A percentile compares a stretch with the other conserved stretches of the same genome.
Evolutionary conservation across 2,329 filamentous ascomycete species (phyloP).

Genomic region (Pseudogymnoascus sp.): DNA sequence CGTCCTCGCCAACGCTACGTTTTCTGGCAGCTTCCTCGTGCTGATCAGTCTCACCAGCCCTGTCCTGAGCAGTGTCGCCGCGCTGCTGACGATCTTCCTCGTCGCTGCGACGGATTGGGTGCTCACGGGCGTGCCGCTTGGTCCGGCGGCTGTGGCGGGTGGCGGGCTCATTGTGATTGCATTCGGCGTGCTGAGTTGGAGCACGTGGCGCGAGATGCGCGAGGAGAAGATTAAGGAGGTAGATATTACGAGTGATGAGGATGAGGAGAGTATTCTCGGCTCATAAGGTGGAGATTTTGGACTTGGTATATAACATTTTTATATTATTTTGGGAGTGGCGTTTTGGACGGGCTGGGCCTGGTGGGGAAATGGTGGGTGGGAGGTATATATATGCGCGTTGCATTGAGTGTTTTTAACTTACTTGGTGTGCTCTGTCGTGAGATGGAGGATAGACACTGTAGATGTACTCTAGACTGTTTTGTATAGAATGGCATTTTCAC

Average conservation of each 20-base stretch:
- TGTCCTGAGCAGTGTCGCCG: constrained; percentile 85
- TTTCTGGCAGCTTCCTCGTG: constrained; percentile 87
- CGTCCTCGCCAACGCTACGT: constrained; percentile 79
- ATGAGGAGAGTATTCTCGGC: constrained; percentile 18
- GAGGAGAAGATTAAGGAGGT: constrained; percentile 60
- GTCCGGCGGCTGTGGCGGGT: constrained; percentile 67
- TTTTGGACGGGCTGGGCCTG: neutral
- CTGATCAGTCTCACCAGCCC: constrained; percentile 89
- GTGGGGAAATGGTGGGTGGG: neutral
- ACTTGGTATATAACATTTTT: neutral
- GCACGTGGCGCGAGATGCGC: constrained; percentile 86
- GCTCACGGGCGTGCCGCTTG: constrained; percentile 68
- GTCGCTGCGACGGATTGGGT: constrained; percentile 89
- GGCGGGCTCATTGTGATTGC: constrained; percentile 80
- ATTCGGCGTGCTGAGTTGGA: constrained; percentile 81
- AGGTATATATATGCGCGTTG: neutral
- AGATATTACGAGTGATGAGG: constrained; percentile 34
- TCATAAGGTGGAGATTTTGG: neutral
- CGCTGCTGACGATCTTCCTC: constrained; percentile 91
- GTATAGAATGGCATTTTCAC: neutral
- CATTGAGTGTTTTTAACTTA: neutral
- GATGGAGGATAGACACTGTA: neutral
- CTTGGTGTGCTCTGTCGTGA: neutral
- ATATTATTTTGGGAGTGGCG: neutral
- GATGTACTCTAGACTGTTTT: constrained; percentile 3